A percentile compares a stretch with the other conserved stretches of the same genome.
These are phyloP conservation scores for Cercophora scortea DNA, from an alignment of 495 filamentous ascomycete genomes.

Conservation along the genomic window DNA sequence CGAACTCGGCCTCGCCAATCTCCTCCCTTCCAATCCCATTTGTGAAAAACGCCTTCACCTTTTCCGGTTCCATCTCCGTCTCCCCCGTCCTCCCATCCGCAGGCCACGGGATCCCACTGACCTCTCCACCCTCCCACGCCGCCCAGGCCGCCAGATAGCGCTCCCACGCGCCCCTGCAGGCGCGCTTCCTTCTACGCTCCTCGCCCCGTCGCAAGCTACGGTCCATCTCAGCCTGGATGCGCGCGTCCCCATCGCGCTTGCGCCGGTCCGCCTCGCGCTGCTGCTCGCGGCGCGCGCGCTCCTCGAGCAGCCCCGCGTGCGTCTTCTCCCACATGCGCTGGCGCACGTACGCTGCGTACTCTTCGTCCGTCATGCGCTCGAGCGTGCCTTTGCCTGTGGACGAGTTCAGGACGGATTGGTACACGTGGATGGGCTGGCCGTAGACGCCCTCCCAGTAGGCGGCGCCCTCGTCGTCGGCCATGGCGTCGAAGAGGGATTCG, in stretches of 20 bases:
- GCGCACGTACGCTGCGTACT: conserved; percentile 79
- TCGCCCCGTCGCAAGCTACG: conserved; percentile 43
- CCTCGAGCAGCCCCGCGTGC: conserved; percentile 54
- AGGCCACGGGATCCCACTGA: conserved; percentile 66
- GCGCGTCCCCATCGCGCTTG: conserved; percentile 37
- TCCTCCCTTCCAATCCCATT: conserved; percentile 41
- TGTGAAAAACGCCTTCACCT: conserved; percentile 35
- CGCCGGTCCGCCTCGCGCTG: conserved; percentile 27
- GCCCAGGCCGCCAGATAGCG: conserved; percentile 57
- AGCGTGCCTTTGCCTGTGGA: conserved; percentile 44
- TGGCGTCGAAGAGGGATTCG: conserved; percentile 96
- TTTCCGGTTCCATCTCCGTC: conserved; percentile 18
- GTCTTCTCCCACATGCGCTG: conserved; percentile 90
- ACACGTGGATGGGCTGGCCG: conserved; percentile 71
- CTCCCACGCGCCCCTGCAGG: conserved; percentile 47
- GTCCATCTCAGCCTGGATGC: conserved; percentile 40
- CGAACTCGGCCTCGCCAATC: conserved; percentile 51
- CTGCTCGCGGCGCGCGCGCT: conserved; percentile 36
- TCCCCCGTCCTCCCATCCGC: conserved; percentile 8
- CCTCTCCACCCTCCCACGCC: conserved; percentile 37
- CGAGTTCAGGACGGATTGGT: conserved; percentile 17
- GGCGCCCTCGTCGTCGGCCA: conserved; percentile 96
- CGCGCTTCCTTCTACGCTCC: conserved; percentile 28
- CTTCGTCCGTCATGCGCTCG: conserved; percentile 83
- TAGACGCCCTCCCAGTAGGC: conserved; percentile 92